phyloP scores from a whole-genome alignment of 225 moss, liverwort and hornwort genomes.

The Pseudoscleropodium purum region DNA sequence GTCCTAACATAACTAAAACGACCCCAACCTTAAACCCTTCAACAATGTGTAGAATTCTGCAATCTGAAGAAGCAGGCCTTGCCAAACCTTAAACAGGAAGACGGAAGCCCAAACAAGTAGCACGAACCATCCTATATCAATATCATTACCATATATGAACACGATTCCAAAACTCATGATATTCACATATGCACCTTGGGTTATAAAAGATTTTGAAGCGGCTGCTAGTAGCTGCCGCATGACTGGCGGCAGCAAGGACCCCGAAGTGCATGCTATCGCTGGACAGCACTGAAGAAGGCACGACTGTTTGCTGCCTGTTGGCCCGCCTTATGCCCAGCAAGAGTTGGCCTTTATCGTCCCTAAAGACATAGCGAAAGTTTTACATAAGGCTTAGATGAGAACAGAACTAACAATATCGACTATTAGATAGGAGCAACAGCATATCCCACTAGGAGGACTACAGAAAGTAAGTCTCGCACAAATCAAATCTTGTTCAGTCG shows the following conservation, averaged over 20 bases:
- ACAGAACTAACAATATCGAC: not conserved
- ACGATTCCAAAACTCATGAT: not conserved
- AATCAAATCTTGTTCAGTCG: not conserved
- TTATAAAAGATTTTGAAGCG: slow-evolving; percentile 98
- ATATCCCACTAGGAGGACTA: not conserved
- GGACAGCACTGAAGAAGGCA: slow-evolving; percentile 90
- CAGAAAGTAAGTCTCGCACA: not conserved
- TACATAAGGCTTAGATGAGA: not conserved
- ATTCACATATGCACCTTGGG: slow-evolving; percentile 56
- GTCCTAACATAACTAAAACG: not conserved
- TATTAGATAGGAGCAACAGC: not conserved
- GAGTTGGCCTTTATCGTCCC: slow-evolving; percentile 94
- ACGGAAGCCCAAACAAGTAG: not conserved
- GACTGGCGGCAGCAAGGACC: slow-evolving; percentile 93
- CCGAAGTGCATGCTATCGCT: slow-evolving; percentile 99
- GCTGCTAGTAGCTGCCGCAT: slow-evolving; percentile 81
- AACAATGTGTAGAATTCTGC: not conserved
- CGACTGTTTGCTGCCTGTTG: slow-evolving; percentile 81
- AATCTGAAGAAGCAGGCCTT: not conserved
- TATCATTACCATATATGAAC: not conserved
- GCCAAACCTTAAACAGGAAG: not conserved
- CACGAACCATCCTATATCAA: not conserved
- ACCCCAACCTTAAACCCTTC: not conserved
- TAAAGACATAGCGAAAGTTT: slow-evolving; percentile 14
- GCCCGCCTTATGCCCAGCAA: slow-evolving; percentile 90